Evolutionary conservation across 768 basidiomycete genomes (phyloP), one percentile per base, ranked within the genome.

Genomic region (Mycena olivaceomarginata): DNA sequence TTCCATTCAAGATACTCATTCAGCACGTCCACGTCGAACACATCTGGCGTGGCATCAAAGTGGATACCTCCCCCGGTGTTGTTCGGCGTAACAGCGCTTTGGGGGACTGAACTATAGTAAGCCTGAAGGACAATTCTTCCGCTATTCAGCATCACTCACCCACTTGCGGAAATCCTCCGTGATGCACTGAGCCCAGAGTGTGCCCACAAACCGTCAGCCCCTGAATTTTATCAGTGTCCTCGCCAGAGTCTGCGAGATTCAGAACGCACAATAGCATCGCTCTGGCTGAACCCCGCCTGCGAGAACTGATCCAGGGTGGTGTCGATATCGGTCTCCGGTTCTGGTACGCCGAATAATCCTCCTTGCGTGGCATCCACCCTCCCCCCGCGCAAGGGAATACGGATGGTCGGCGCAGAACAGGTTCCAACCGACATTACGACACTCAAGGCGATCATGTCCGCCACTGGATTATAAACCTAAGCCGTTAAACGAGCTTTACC

Each of bases 311-410:
- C 62, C 72, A 79, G 69, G 10, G 78, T 82, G 37, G 43, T 70
- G 37, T 48, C 68, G 12, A 81, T 56, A 11, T 77, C 70, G 5
- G 74, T 78, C 56, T 82, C 78, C 15, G 81, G 82, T 45, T 82
- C 80, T 2, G 82, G 82, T 0, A 83, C 82, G 39, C 81, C 82
- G 40, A 77, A 72, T 6, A 41, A 46, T 31, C 81, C 80, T 0
- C 66, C 80, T 63, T 74, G 76, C 1, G 75, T 82, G 7, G 82
- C 82, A 60, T 82, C 82, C 5, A 83, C 56, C 8, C 82, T 72
- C 5, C 82, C 82, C 6, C 77, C 80, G 31, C 80, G 78, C 25
- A 76, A 75, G 31, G 79, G 77, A 41, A 83, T 74, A 18, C 39
- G 15, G 13, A 76, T 67, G 5, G n/a, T 64, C 18, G 82, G 80